Base-by-base conservation (phyloP, 23 red algal genomes). In the Chondrus crispus region DNA sequence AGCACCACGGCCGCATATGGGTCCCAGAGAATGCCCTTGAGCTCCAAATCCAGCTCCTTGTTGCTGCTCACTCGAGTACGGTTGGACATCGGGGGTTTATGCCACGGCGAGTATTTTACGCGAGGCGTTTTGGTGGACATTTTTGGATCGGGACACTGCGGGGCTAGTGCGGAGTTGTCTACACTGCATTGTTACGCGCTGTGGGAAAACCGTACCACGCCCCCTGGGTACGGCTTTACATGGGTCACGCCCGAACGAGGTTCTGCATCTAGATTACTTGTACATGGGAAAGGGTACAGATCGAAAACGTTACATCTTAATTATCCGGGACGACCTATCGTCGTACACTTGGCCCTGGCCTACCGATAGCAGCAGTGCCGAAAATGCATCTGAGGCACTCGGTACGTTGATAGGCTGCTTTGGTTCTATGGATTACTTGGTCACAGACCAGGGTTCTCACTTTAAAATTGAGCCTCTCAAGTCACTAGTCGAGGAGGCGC, bases 211-310 rank as follows among this genome's bases (percentile, higher is more conserved):
- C 9, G 46, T 81, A 52, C 50, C 55, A 1, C 51, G 73, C 13
- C 87, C 87, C 20, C 38, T 81, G 6, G 87, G 73, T 14, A 16
- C 11, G 3, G 87, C 87, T 5, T 8, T 91, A 47, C 52, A 91
- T 68, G 87, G 33, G 24, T n/a, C 18, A 26, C 18, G 35, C 20
- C 73, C 54, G 6, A n/a, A n/a, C n/a, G n/a, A n/a, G n/a, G n/a
- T n/a, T n/a, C n/a, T n/a, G n/a, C n/a, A n/a, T n/a, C n/a, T n/a
- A n/a, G 72, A 91, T 5, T 91, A 60, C 74, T 28, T 81, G 2
- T 68, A 68, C 32, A 91, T 91, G 74, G 87, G 54, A 16, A 30
- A 47, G 42, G 47, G 87, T 29, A 52, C 19, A 3, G 30, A 19
- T 13, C 19, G 39, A 16, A 13, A 1, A 13, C 24, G 5, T 5